A percentile compares a stretch with the other conserved stretches of the same genome.
These are phyloP conservation scores for Mucor indicus DNA, from an alignment of 371 early-diverging fungal genomes.

Conservation along the genomic window DNA sequence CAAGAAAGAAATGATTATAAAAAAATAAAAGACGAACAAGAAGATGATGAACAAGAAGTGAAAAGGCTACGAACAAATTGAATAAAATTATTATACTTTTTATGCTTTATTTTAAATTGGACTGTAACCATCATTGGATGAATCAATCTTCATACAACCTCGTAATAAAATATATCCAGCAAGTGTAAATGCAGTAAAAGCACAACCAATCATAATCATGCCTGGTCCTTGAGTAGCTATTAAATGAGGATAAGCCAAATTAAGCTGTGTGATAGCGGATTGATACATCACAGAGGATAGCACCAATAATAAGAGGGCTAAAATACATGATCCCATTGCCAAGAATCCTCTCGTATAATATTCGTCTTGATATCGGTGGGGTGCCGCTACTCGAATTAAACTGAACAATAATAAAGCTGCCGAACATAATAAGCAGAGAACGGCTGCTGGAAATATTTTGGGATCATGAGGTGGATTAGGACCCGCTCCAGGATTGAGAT, in stretches of 20 bases:
- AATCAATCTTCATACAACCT: slow-evolving; percentile 30
- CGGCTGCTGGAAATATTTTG: slow-evolving; percentile 33
- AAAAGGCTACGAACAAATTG: too few species aligned
- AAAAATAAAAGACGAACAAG: not conserved
- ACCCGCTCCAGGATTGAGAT: slow-evolving; percentile 28
- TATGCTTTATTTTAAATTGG: slow-evolving; percentile 22
- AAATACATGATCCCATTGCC: slow-evolving; percentile 25
- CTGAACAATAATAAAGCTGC: slow-evolving; percentile 19
- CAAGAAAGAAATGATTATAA: not conserved
- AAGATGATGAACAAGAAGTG: too few species aligned
- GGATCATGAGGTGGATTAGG: slow-evolving; percentile 43
- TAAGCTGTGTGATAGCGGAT: slow-evolving; percentile 30
- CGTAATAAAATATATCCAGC: slow-evolving; percentile 26
- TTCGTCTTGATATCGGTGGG: slow-evolving; percentile 26
- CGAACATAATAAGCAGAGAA: slow-evolving; percentile 32
- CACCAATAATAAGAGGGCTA: slow-evolving; percentile 28
- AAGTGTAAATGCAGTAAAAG: slow-evolving; percentile 28
- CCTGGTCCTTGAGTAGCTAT: slow-evolving; percentile 33
- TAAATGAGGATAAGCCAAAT: slow-evolving; percentile 33
- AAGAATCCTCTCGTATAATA: slow-evolving; percentile 42
- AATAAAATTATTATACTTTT: not conserved
- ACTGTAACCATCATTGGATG: slow-evolving; percentile 29
- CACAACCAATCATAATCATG: slow-evolving; percentile 31
- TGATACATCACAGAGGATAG: slow-evolving; percentile 35
- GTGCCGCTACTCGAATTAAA: slow-evolving; percentile 10